Evolutionary conservation across 441 rosid genomes (phyloP), one percentile per base, ranked within the genome.

Genomic region (Iberis amara): DNA sequence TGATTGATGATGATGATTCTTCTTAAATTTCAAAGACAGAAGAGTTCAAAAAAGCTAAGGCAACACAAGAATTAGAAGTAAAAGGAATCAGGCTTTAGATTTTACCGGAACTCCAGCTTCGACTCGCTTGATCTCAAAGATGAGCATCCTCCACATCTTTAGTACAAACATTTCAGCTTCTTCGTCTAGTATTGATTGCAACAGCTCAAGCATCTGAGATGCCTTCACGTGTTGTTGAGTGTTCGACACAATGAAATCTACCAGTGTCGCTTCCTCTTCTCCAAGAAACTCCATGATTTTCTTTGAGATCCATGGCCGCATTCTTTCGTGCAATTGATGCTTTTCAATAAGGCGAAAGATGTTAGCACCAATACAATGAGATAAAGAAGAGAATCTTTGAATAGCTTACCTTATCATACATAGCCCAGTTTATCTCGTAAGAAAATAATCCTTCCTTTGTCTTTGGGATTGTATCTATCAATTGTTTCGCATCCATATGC

Each of bases 111-210:
- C 81, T 66, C 89, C 96, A 5, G 82, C 81, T 79, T 94, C 96
- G 13, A 82, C 90, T 59, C 81, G 86, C 79, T 94, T 94, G 51
- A 89, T 85, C 74, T 94, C 97, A 55, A 84, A 94, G 72, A 94
- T 89, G 38, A 89, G 97, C 99, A 94, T 89, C 74, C 99, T 84
- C 96, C 97, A 89, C 99, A 94, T 86, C 76, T 94, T 94, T 51
- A 94, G 90, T 57, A 94, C 97, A 79, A 94, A 94, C 96, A 94
- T 86, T 73, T 89, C 97, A 15, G 99, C 96, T 74, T 92, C 97
- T 37, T 89, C 97, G n/a, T 89, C 97, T 61, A 94, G 66, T 59
- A 94, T 89, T 3, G 86, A 61, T 66, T 94, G 91, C 61, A 94
- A 80, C 46, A 73, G 71, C 82, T 86, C 97, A 75, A 89, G 82